Conservation (phyloP, 129 eudicot genomes). For the Mikania micrantha region DNA sequence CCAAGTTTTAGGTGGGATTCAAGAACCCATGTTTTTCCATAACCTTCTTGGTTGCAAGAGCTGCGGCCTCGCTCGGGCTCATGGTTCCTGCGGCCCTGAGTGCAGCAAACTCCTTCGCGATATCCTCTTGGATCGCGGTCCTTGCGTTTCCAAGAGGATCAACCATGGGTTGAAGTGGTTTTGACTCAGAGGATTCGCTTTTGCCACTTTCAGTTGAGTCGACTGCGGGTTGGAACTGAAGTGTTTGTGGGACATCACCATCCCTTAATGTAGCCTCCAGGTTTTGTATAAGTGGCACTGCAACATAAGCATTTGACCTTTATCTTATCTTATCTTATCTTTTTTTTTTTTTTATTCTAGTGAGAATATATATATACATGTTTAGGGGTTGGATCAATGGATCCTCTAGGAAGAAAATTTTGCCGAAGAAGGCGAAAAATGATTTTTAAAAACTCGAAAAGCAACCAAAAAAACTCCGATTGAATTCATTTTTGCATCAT, state of each 20-base stretch:
- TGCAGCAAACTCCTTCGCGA: slow-evolving; percentile 56
- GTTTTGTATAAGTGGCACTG: slow-evolving; percentile 90
- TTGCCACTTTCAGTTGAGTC: slow-evolving; percentile 7
- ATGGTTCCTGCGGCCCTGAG: slow-evolving; percentile 65
- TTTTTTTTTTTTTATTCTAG: too few relatives aligned
- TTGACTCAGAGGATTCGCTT: slow-evolving; percentile 5
- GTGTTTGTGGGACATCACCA: slow-evolving; percentile 68
- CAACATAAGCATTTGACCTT: background rate
- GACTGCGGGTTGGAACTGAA: slow-evolving; percentile 36
- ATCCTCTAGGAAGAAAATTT: too few relatives aligned
- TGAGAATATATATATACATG: too few relatives aligned
- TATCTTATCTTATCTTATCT: too few relatives aligned
- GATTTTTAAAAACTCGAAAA: too few relatives aligned
- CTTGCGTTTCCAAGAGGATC: slow-evolving; percentile 71
- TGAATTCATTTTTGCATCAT: too few relatives aligned
- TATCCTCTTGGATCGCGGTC: slow-evolving; percentile 67
- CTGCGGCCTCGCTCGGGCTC: slow-evolving; percentile 82
- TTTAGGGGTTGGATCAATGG: too few relatives aligned
- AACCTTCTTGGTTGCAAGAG: slow-evolving; percentile 71
- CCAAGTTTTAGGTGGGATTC: slow-evolving; percentile 14
- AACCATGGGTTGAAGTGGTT: slow-evolving; percentile 7
- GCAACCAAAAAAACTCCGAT: too few relatives aligned
- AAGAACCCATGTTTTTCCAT: slow-evolving; percentile 62
- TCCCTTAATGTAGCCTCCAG: slow-evolving; percentile 67
- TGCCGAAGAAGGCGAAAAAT: too few relatives aligned